Base-by-base conservation (phyloP, 306 rosid species). In the Citrullus colocynthis region DNA sequence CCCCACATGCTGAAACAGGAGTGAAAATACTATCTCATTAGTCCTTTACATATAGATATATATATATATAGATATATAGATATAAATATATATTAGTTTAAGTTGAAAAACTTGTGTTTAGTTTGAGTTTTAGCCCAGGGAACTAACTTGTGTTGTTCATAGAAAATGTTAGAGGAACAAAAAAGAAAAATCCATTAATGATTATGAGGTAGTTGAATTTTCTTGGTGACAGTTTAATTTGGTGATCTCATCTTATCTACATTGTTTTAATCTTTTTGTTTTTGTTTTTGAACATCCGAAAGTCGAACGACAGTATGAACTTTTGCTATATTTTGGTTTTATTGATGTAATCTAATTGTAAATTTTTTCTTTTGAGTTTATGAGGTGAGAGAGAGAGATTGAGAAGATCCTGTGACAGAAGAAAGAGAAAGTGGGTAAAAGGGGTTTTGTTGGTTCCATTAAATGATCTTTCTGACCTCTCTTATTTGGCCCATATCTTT, bases 1-100 rank as follows among this genome's bases (percentile, higher is more conserved):
- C 87, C 98, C 2, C 88, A 88, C 51, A 89, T 94, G 92, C 85
- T 93, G 21, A 89, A 91, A 83, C 87, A 88, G 67, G 88, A 85
- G 41, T 83, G 84, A 81, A 78, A 2, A 10, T 49, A 48, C 39
- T 45, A 45, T 45, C 45, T 21, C 10, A 6, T 41, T 41, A 41
- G 9, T 1, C 11, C 11, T 51, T 51, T 1, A 24, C 28, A 24
- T 24, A 51, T n/a, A n/a, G n/a, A 51, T 32, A 32, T 2, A 32
- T 32, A 32, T 32, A 3, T 13, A 20, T 10, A 10, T 48, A 28
- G 24, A 39, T 11, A 21, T 44, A 16, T 7, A 42, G 20, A 28
- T 52, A 41, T 7, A 14, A 12, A 59, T 60, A 24, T 9, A 28
- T n/a, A 61, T 42, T 42, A 41, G 17, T 7, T 59, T 37, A 36